Evolutionary conservation across 2,329 filamentous ascomycete species (phyloP).

Genomic region (Teratosphaeria viscida): DNA sequence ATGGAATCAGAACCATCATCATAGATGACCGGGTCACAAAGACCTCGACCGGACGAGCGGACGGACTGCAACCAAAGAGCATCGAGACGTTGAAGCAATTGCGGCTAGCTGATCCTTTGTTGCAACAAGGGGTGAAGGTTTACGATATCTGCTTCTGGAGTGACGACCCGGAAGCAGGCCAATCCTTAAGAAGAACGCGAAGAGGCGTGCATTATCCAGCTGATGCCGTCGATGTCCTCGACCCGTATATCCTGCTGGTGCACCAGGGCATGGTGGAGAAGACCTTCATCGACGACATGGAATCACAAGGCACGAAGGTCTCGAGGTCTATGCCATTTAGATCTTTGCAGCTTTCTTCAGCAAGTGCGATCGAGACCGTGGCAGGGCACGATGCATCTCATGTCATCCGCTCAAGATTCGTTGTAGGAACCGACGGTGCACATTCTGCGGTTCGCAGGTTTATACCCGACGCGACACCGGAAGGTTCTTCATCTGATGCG

Average conservation of each 20-base stretch:
- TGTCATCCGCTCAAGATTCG: slow-evolving; percentile 40
- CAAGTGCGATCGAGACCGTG: slow-evolving; percentile 3
- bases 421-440: slow-evolving; percentile 64
- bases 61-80: background rate
- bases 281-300: slow-evolving; percentile 53
- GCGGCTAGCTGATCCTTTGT: slow-evolving; percentile 46
- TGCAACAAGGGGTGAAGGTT: slow-evolving; percentile 57
- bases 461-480: slow-evolving; percentile 33
- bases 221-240: slow-evolving; percentile 37
- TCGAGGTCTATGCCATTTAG: slow-evolving; percentile 19
- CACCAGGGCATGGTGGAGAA: slow-evolving; percentile 70
- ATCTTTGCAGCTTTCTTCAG: slow-evolving; percentile 12
- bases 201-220: slow-evolving; percentile 18
- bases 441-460: slow-evolving; percentile 59
- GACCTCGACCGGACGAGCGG: background rate
- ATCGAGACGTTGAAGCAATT: background rate
- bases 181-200: background rate
- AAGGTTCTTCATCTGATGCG: slow-evolving; percentile 42
- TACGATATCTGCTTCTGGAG: slow-evolving; percentile 67
- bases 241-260: slow-evolving; percentile 44
- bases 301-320: background rate
- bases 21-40: background rate
- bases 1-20: background rate
- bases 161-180: background rate
- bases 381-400: background rate